A percentile compares a stretch with the other conserved stretches of the same genome.
phyloP scores from a whole-genome alignment of 352 stramenopile species.

The Phytophthora citricola region DNA sequence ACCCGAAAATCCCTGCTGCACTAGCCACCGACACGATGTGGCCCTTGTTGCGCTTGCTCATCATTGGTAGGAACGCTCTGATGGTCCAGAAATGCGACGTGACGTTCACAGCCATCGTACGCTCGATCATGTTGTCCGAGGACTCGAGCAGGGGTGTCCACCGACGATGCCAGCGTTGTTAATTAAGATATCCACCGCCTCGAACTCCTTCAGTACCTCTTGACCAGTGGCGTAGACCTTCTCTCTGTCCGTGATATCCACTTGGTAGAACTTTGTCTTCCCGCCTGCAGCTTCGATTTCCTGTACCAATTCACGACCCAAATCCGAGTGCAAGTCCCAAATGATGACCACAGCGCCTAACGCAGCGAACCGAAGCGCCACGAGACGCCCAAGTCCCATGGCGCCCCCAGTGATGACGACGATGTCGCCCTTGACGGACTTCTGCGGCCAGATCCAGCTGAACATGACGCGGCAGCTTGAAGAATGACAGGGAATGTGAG shows the following conservation, averaged over 20 bases:
- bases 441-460: conserved; percentile 48
- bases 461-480: conserved; percentile 28
- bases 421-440: conserved; percentile 56
- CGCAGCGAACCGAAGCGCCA: conserved; percentile 47
- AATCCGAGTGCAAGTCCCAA: conserved; percentile 46
- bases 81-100: conserved; percentile 64
- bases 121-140: conserved; percentile 51
- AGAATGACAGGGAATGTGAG: not conserved
- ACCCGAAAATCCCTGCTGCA: conserved; percentile 52
- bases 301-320: conserved; percentile 34
- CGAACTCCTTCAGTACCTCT: conserved; percentile 31
- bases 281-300: conserved; percentile 42
- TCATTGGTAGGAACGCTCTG: conserved; percentile 53
- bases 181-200: conserved; percentile 52
- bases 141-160: conserved; percentile 47
- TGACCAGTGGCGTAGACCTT: conserved; percentile 36
- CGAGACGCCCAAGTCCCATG: conserved; percentile 57
- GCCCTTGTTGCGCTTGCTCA: conserved; percentile 47
- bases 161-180: conserved; percentile 68
- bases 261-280: conserved; percentile 39
- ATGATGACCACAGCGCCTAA: conserved; percentile 45
- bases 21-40: conserved; percentile 61
- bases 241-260: conserved; percentile 47
- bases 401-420: conserved; percentile 63
- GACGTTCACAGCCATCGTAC: conserved; percentile 56